phyloP scores from a whole-genome alignment of 2,329 filamentous ascomycete genomes.

The Fusarium xyrophilum region DNA sequence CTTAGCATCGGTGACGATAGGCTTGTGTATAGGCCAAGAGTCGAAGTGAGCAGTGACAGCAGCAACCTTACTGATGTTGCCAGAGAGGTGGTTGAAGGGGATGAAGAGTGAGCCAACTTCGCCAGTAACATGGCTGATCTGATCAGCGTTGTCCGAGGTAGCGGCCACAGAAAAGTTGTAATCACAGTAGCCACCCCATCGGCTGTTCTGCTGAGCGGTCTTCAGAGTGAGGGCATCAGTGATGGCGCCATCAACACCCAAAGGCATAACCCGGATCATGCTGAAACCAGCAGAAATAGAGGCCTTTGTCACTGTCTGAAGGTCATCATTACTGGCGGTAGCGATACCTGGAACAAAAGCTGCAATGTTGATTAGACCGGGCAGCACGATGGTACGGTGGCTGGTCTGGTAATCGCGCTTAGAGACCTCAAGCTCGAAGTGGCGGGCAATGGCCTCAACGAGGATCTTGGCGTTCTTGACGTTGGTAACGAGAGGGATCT shows the following conservation, averaged over 20 bases:
- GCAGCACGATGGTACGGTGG: constrained; percentile 75
- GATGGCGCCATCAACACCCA: constrained; percentile 75
- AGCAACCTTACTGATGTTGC: constrained; percentile 84
- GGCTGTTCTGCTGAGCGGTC: constrained; percentile 73
- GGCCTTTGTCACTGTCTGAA: constrained; percentile 73
- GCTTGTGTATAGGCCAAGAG: constrained; percentile 78
- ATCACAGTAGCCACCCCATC: constrained; percentile 73
- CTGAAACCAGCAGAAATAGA: constrained; percentile 78
- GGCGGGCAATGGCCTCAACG: constrained; percentile 89
- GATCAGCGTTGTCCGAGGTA: constrained; percentile 74
- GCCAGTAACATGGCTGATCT: constrained; percentile 73
- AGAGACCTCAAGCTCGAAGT: constrained; percentile 83
- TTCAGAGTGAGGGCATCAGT: constrained; percentile 75
- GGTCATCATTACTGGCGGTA: constrained; percentile 68
- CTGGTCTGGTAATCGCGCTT: constrained; percentile 92
- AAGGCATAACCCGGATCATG: constrained; percentile 81
- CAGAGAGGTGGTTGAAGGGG: constrained; percentile 80
- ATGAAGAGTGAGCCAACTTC: constrained; percentile 84
- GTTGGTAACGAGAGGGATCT: constrained; percentile 96
- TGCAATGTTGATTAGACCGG: constrained; percentile 79
- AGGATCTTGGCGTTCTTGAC: constrained; percentile 99
- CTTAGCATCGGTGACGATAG: constrained; percentile 82
- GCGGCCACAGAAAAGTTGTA: constrained; percentile 82
- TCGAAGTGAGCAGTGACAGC: constrained; percentile 81
- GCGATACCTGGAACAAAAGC: constrained; percentile 79